phyloP scores from a whole-genome alignment of 495 filamentous ascomycete genomes.

The Aspergillus haitiensis region DNA sequence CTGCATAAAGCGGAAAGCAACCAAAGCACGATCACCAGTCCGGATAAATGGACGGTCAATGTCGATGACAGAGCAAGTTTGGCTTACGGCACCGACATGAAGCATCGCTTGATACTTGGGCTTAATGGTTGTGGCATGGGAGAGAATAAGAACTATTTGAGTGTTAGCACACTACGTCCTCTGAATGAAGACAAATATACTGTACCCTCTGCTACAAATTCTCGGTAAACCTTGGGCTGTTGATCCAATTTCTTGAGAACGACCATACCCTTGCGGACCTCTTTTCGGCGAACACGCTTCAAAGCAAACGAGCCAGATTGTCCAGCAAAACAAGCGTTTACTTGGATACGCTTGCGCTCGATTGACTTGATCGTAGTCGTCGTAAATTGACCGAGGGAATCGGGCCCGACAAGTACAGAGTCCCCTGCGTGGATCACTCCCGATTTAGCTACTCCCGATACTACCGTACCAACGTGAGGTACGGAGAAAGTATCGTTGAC shows the following conservation, averaged over 20 bases:
- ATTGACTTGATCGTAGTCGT: conserved; percentile 90
- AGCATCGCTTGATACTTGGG: conserved; percentile 98
- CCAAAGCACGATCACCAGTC: conserved; percentile 86
- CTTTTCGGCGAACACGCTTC: conserved; percentile 80
- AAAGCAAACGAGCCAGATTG: conserved; percentile 92
- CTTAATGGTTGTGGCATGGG: conserved; percentile 97
- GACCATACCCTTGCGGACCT: conserved; percentile 98
- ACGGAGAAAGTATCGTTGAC: conserved; percentile 99
- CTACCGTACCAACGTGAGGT: conserved; percentile 93
- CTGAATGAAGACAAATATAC: background rate
- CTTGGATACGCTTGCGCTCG: conserved; percentile 89
- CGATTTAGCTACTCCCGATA: conserved; percentile 86
- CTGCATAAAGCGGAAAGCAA: conserved; percentile 94
- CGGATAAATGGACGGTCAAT: conserved; percentile 95
- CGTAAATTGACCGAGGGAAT: conserved; percentile 87
- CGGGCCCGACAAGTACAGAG: conserved; percentile 83
- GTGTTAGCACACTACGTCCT: conserved; percentile 19
- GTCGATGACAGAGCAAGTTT: conserved; percentile 96
- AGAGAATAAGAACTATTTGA: conserved; percentile 78
- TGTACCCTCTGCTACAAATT: conserved; percentile 88
- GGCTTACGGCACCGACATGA: conserved; percentile 91
- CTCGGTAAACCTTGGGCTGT: conserved; percentile 76
- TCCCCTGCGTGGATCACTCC: conserved; percentile 88
- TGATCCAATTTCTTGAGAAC: conserved; percentile 81
- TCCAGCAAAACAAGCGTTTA: conserved; percentile 85